Evolutionary conservation across 2,329 filamentous ascomycete species (phyloP).

Genomic region (Alternaria infectoria): DNA sequence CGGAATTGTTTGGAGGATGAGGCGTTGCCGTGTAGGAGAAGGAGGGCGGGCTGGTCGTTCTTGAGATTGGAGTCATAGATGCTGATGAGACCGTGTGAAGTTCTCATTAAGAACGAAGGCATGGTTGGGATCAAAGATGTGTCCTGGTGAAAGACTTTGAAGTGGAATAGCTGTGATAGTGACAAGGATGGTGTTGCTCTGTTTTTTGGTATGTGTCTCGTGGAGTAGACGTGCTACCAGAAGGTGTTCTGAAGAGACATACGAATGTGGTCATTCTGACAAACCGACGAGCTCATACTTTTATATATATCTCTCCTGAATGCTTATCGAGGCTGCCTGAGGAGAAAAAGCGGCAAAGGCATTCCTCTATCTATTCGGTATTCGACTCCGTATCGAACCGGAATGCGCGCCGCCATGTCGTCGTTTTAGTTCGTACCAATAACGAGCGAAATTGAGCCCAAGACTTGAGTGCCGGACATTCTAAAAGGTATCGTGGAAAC

Average conservation of each 20-base stretch:
- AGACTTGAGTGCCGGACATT: background rate
- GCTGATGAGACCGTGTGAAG: slow-evolving; percentile 29
- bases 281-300: background rate
- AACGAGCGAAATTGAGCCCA: background rate
- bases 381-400: background rate
- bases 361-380: background rate
- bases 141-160: too few species aligned
- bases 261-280: background rate
- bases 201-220: background rate
- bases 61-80: slow-evolving; percentile 28
- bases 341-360: background rate
- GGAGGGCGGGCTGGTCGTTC: slow-evolving; percentile 26
- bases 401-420: background rate
- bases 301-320: background rate
- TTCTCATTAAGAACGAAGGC: slow-evolving; percentile 26
- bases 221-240: background rate
- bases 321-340: background rate
- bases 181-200: background rate
- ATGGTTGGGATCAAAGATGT: background rate
- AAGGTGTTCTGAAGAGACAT: background rate
- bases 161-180: background rate
- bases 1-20: slow-evolving; percentile 35
- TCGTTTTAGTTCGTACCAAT: background rate
- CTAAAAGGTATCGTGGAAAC: background rate
- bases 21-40: slow-evolving; percentile 44